A percentile compares a stretch with the other conserved stretches of the same genome.
phyloP scores from a whole-genome alignment of 129 eudicot species.

The Solidago caesia region DNA sequence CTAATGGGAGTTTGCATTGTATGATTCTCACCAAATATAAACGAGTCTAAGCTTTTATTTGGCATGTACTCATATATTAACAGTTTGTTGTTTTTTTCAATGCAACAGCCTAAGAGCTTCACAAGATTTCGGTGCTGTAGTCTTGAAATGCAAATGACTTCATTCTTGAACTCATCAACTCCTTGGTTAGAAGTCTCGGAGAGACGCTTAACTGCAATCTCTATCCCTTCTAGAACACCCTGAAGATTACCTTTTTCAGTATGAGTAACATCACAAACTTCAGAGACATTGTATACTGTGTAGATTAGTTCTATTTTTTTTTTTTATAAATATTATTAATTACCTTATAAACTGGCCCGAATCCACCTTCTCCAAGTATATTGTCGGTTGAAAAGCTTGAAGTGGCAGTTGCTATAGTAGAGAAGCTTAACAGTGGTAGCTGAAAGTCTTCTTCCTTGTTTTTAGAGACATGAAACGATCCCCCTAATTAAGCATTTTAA shows the following conservation, averaged over 20 bases:
- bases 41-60: constrained; percentile 34
- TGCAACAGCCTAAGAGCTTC: constrained; percentile 34
- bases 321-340: background rate
- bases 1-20: background rate
- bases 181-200: constrained; percentile 34
- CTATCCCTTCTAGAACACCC: constrained; percentile 32
- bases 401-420: constrained; percentile 32
- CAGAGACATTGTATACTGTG: background rate
- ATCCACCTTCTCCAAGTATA: constrained; percentile 43
- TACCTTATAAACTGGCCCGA: constrained; percentile 43
- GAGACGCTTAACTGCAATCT: constrained; percentile 34
- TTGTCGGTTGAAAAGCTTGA: constrained; percentile 22
- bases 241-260: constrained; percentile 14
- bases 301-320: too few species aligned
- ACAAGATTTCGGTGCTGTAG: constrained; percentile 43
- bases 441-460: constrained; percentile 19
- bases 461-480: background rate
- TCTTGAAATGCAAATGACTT: constrained; percentile 33
- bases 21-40: constrained; percentile 32
- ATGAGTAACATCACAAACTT: constrained; percentile 4
- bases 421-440: constrained; percentile 31
- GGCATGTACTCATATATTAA: constrained; percentile 42
- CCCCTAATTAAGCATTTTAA: background rate
- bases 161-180: constrained; percentile 30
- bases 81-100: constrained; percentile 31